A percentile compares a stretch with the other conserved stretches of the same genome.
phyloP scores from a whole-genome alignment of 108 stramenopile genomes.

The Tribonema minus region DNA sequence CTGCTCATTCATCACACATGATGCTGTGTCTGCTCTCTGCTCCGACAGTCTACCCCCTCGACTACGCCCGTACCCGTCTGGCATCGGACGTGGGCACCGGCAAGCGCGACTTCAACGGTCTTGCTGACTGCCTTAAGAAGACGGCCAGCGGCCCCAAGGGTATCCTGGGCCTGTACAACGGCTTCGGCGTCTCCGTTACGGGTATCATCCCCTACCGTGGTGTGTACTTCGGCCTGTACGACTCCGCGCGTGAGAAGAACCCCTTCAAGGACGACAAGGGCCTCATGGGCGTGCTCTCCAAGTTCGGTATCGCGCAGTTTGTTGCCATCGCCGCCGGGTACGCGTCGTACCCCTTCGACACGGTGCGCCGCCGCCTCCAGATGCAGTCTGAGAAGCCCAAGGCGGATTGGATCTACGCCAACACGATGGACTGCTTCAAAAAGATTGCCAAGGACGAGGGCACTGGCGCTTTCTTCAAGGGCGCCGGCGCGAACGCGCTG shows the following conservation, averaged over 20 bases:
- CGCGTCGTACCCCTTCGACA: conserved; percentile 99
- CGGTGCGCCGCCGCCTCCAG: conserved; percentile 98
- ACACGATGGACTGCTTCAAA: conserved; percentile 86
- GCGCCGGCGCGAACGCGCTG: too few relatives aligned
- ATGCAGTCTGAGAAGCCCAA: conserved; percentile 97
- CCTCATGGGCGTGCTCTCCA: conserved; percentile 79
- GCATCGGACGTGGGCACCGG: conserved; percentile 91
- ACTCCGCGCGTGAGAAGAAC: conserved; percentile 92
- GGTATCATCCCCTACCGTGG: conserved; percentile 99
- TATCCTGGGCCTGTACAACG: conserved; percentile 78
- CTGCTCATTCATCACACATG: too few relatives aligned
- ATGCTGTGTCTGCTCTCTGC: too few relatives aligned
- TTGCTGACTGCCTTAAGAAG: conserved; percentile 90
- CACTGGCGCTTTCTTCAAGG: conserved; percentile 88
- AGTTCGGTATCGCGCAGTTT: conserved; percentile 88
- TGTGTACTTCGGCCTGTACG: conserved; percentile 96
- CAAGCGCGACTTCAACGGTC: conserved; percentile 85
- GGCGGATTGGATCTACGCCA: conserved; percentile 87
- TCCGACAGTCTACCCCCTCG: conserved; percentile 92
- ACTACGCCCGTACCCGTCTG: conserved; percentile 95
- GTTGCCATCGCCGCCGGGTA: conserved; percentile 84
- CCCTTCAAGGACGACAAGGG: conserved; percentile 89
- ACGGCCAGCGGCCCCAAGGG: conserved; percentile 77
- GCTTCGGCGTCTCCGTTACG: conserved; percentile 79
- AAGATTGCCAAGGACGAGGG: conserved; percentile 94